A percentile compares a stretch with the other conserved stretches of the same genome.
Evolutionary conservation across 305 asterid species (phyloP).

Genomic region (Fraxinus dipetala): DNA sequence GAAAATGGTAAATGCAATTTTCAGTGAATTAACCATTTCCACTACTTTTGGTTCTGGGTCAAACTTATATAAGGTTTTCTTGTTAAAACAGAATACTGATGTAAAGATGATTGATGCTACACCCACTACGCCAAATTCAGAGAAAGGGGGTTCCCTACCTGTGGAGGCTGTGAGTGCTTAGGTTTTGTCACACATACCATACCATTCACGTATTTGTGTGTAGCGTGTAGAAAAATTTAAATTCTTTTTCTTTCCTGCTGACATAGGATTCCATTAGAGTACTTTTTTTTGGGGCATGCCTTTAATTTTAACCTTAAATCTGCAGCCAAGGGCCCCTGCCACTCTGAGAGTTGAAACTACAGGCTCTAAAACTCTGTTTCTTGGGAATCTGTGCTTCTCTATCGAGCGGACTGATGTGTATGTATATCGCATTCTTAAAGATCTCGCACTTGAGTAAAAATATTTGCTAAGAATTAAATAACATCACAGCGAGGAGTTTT

Average conservation of each 20-base stretch:
- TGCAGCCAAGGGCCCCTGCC: constrained; percentile 55
- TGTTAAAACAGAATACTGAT: constrained; percentile 29
- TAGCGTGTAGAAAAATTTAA: background rate
- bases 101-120: constrained; percentile 31
- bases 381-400: constrained; percentile 73
- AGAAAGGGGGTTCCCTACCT: background rate
- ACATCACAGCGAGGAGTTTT: constrained; percentile 58
- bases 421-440: constrained; percentile 24
- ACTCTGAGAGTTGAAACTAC: constrained; percentile 39
- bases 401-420: constrained; percentile 64
- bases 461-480: background rate
- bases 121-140: constrained; percentile 8
- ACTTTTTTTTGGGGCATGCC: background rate
- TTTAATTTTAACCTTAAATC: background rate
- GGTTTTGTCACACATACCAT: background rate
- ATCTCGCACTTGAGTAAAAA: background rate
- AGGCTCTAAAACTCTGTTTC: constrained; percentile 61
- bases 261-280: background rate
- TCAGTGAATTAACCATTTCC: background rate
- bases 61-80: background rate
- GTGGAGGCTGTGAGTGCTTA: constrained; percentile 27
- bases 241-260: background rate
- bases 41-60: background rate
- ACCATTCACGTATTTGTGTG: background rate
- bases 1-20: constrained; percentile 3